Conservation (phyloP, 805 yeast genomes). For the Ogataea henricii region DNA sequence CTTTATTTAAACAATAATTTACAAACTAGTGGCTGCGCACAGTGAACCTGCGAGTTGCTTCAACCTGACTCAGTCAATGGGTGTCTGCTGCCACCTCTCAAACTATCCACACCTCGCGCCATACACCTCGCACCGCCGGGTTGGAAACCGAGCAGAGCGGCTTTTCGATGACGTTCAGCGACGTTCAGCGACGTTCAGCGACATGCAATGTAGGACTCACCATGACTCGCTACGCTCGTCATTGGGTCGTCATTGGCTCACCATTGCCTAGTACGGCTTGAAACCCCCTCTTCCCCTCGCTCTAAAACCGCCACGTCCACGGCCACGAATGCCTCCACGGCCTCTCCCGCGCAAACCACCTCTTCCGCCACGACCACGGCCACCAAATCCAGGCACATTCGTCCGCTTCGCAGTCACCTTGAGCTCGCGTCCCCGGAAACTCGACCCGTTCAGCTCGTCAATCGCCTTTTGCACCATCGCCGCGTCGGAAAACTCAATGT, state of each 20-base stretch:
- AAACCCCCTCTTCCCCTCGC: constrained; percentile 37
- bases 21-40: too few species aligned
- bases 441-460: constrained; percentile 57
- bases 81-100: too few species aligned
- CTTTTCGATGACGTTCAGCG: too few species aligned
- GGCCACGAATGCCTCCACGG: constrained; percentile 27
- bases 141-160: too few species aligned
- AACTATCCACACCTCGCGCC: too few species aligned
- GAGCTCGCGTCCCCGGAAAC: constrained; percentile 67
- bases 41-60: too few species aligned
- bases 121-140: too few species aligned
- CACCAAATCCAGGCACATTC: constrained; percentile 70
- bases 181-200: too few species aligned
- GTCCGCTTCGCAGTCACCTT: constrained; percentile 80
- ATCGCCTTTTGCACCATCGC: constrained; percentile 67
- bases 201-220: not conserved
- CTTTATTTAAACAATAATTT: not conserved
- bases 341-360: constrained; percentile 24
- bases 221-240: not conserved
- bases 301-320: constrained; percentile 30
- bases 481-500: constrained; percentile 76
- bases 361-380: constrained; percentile 45
- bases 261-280: constrained; percentile 31
- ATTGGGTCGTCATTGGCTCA: too few species aligned
- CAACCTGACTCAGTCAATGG: too few species aligned